phyloP scores from a whole-genome alignment of 257 asterid species.

The Cinchona pubescens region DNA sequence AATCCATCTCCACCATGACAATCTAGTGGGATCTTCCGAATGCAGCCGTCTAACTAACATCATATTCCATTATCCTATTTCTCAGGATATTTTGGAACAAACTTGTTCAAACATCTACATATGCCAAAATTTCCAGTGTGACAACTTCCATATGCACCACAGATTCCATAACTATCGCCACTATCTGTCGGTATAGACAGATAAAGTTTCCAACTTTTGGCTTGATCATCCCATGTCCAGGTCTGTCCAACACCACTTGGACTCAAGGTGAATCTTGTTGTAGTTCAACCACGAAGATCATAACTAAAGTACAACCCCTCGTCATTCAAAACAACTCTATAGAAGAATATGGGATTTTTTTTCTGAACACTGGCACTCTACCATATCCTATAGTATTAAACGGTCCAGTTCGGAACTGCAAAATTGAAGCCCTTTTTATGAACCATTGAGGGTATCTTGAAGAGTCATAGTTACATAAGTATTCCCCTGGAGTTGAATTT shows the following conservation, averaged over 20 bases:
- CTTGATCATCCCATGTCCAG: slow-evolving; percentile 25
- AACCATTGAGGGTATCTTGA: slow-evolving; percentile 33
- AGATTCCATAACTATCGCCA: slow-evolving; percentile 35
- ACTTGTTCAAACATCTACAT: slow-evolving; percentile 39
- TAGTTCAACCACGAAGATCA: slow-evolving; percentile 11
- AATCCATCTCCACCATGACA: too few species aligned
- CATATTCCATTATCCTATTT: slow-evolving; percentile 25
- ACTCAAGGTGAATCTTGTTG: slow-evolving; percentile 24
- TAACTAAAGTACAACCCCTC: slow-evolving; percentile 17
- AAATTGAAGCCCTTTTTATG: neutral
- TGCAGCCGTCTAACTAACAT: slow-evolving; percentile 27
- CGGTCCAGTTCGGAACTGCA: slow-evolving; percentile 28
- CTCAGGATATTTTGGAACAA: slow-evolving; percentile 22
- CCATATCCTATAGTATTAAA: slow-evolving; percentile 35
- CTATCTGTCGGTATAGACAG: slow-evolving; percentile 22
- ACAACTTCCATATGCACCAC: slow-evolving; percentile 48
- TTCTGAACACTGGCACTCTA: slow-evolving; percentile 19
- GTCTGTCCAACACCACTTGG: too few species aligned
- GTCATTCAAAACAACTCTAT: slow-evolving; percentile 16
- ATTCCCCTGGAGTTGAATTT: slow-evolving; percentile 36
- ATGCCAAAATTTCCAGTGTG: slow-evolving; percentile 24
- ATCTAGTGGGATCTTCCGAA: too few species aligned
- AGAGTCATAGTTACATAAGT: slow-evolving; percentile 18
- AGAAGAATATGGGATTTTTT: slow-evolving; percentile 11
- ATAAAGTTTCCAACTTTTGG: slow-evolving; percentile 28